These are phyloP conservation scores for Aspergillus biplanus DNA, from an alignment of 495 filamentous ascomycete species.

Conservation along the genomic window DNA sequence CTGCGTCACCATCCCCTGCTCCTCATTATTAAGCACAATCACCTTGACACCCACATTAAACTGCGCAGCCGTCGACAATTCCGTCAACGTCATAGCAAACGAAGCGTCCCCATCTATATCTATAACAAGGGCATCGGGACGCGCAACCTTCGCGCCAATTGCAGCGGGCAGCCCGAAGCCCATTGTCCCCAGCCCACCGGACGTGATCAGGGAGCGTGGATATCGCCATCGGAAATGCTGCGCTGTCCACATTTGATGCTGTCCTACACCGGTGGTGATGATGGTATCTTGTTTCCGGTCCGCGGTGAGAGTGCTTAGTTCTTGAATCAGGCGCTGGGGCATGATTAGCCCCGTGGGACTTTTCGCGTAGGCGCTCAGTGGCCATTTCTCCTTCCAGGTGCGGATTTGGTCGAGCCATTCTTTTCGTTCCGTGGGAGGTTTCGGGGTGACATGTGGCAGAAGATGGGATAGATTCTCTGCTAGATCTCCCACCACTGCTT, in stretches of 20 bases:
- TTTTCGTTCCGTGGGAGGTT: conserved; percentile 54
- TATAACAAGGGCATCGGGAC: conserved; percentile 81
- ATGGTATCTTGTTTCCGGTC: conserved; percentile 73
- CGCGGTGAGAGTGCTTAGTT: conserved; percentile 73
- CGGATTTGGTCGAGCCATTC: conserved; percentile 89
- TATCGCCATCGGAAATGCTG: conserved; percentile 92
- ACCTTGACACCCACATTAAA: conserved; percentile 94
- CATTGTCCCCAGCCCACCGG: conserved; percentile 93
- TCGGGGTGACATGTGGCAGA: conserved; percentile 64
- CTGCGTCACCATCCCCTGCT: conserved; percentile 94
- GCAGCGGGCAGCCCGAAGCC: conserved; percentile 90
- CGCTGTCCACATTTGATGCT: conserved; percentile 97
- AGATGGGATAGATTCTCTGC: conserved; percentile 69
- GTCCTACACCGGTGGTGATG: conserved; percentile 89
- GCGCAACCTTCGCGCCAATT: conserved; percentile 93
- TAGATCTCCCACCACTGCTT: conserved; percentile 64
- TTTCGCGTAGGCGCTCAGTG: conserved; percentile 72
- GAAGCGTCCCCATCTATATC: conserved; percentile 96
- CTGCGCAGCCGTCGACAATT: conserved; percentile 83
- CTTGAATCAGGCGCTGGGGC: conserved; percentile 83
- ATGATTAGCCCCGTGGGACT: conserved; percentile 75
- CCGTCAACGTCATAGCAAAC: conserved; percentile 92
- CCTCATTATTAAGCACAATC: conserved; percentile 92
- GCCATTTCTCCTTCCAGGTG: conserved; percentile 84
- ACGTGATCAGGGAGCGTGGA: conserved; percentile 87